Base-by-base conservation (phyloP, 495 filamentous ascomycete genomes). In the Xylona heveae region DNA sequence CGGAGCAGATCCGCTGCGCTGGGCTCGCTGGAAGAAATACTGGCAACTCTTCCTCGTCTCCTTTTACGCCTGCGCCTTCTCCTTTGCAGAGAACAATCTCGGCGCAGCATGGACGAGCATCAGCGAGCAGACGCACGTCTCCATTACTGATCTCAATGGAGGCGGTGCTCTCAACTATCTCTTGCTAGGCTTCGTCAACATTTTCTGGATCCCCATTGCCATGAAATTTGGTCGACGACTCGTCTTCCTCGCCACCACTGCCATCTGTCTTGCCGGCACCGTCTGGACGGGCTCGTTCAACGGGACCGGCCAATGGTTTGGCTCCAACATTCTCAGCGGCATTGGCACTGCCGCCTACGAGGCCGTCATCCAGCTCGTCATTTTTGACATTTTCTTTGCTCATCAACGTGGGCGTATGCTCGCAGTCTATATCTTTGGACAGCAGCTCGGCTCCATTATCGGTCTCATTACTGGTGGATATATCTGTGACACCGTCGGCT, bases 401-500 rank as follows among this genome's bases (percentile, higher is more conserved):
- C 23, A 25, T 25, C 8, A 25, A 13, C 23, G 23, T 13, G 23
- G 23, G 8, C 13, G 7, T 13, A 25, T 8, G 7, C 7, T 25
- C 8, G 23, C 8, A 7, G 7, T 7, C 8, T 25, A 25, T 13
- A 25, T 13, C 13, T 25, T 7, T 7, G 13, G 8, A 13, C 23
- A 8, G 8, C 13, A 8, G 8, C 7, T 8, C 13, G 23, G 23
- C 23, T 7, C 23, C 8, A 8, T 25, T 16, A 7, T 30, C 28
- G 28, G 28, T 16, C 28, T 47, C 12, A 49, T 51, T 12, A 12
- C 46, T 10, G 44, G 43, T n/a, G 46, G 46, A 17, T 51, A 41
- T 20, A 47, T 49, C 16, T 38, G 44, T 0, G 44, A 49, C 29
- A 44, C 45, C 5, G 45, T 64, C 2, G 58, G 59, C 3, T 64